Percentiles rank a stretch among this genome's conserved stretches.
Conservation (phyloP, 768 basidiomycete genomes). For the Xerocomus brunneocitrinus region DNA sequence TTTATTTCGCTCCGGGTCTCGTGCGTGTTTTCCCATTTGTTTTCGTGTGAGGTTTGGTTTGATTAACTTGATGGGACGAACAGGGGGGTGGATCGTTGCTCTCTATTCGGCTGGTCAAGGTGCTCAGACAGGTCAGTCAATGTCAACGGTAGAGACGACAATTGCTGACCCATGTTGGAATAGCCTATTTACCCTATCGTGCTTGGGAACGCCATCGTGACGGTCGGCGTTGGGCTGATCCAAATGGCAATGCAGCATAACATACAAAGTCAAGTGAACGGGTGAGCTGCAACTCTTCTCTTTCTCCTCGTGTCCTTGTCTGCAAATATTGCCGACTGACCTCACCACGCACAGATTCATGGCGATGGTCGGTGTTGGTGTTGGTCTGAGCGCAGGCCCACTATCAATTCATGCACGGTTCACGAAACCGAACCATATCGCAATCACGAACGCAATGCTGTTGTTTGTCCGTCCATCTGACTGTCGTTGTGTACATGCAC, state of each 20-base stretch:
- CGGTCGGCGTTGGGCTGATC: slow-evolving; percentile 41
- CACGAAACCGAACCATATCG: slow-evolving; percentile 38
- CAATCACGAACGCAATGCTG: slow-evolving; percentile 39
- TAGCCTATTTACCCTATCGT: slow-evolving; percentile 42
- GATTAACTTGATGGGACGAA: background rate
- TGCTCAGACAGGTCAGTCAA: slow-evolving; percentile 33
- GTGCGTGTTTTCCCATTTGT: slow-evolving; percentile 23
- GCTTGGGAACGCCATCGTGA: slow-evolving; percentile 34
- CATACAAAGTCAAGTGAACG: slow-evolving; percentile 32
- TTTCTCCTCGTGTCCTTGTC: background rate
- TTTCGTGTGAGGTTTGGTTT: background rate
- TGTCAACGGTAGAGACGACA: background rate
- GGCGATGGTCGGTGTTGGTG: slow-evolving; percentile 41
- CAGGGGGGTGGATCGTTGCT: slow-evolving; percentile 38
- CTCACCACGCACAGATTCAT: slow-evolving; percentile 33
- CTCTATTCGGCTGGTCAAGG: slow-evolving; percentile 33
- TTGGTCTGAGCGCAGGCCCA: slow-evolving; percentile 39
- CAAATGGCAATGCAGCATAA: slow-evolving; percentile 38
- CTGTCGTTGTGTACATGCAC: background rate
- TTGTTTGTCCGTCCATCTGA: slow-evolving; percentile 38
- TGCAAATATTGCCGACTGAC: background rate
- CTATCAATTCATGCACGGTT: slow-evolving; percentile 44
- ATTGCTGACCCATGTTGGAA: background rate
- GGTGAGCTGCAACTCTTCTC: slow-evolving; percentile 19
- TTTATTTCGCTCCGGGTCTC: slow-evolving; percentile 50